Evolutionary conservation across 2,329 filamentous ascomycete genomes (phyloP), one percentile per base, ranked within the genome.

Genomic region (Penicillium janthinellum): DNA sequence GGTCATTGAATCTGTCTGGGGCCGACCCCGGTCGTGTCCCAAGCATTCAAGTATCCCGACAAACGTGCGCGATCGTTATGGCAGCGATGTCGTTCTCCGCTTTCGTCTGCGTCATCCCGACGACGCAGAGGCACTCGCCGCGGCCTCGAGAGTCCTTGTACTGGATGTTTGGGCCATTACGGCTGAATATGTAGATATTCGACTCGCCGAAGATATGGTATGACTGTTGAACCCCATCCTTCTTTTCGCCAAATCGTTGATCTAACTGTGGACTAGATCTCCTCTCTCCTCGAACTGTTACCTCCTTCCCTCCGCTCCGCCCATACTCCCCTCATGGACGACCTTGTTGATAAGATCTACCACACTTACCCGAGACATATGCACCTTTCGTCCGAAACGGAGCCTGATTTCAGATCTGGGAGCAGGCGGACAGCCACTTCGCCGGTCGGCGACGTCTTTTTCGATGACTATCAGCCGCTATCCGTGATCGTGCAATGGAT

Each of bases 91-190:
- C n/a, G 92, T 99, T 15, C 79, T 98, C 63, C 88, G 95, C 41
- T 97, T 98, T 82, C 91, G 90, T 70, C 80, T 97, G 57, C 88
- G 84, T 62, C 87, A 84, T 28, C 76, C 82, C 3, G 83, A 87
- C 20, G 90, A 96, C 71, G 88, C 90, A 59, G 77, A 79, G 37
- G 88, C 88, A 1, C 80, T 96, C 57, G 84, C 88, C n/a, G 84
- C 90, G 58, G 92, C 91, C 3, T 83, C 88, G 0, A 84, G 90
- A 61, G 86, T 87, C 17, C 83, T 97, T 25, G 89, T 95, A 68
- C 81, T 98, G 44, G 95, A 99, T 72, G 85, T 98, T 1, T 99
- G 95, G 95, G 89, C 91, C 22, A 92, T 90, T 67, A 90, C 88
- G 5, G 82, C 87, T 17, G 85, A 91, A 60, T 95, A 90, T 81